Base-by-base conservation (phyloP, 257 asterid species). In the Agastache rugosa region DNA sequence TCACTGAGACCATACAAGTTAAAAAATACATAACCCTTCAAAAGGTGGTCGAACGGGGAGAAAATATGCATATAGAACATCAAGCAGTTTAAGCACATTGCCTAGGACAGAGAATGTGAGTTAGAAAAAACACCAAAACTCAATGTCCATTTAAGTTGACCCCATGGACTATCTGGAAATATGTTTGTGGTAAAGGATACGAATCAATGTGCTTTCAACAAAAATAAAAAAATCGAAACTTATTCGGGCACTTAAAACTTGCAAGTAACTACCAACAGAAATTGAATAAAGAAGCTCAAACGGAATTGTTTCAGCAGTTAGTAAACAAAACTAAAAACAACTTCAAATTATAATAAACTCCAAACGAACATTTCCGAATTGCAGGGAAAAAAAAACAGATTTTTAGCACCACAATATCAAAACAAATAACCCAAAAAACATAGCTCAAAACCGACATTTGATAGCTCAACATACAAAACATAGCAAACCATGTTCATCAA, bases 341-440 rank as follows among this genome's bases (percentile, higher is more conserved):
- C 67, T 72, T 8, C 45, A 31, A 50, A 64, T 68, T 51, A 64
- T 70, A 29, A 63, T 22, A 34, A 66, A 59, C 66, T 61, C 27
- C 61, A 66, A 73, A 29, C 59, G 27, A 23, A 14, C 51, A 35
- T 47, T 66, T 31, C 71, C 63, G 20, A 42, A 42, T 16, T 14
- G 48, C 29, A 41, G 3, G 11, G 11, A 2, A 23, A 66, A 56
- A 23, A 58, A n/a, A 53, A 10, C 47, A 39, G 64, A 29, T 64
- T 51, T 39, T 27, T 15, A 39, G 53, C 54, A 59, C 41, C 34
- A 58, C 3, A 59, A 12, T 56, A 72, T 48, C n/a, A 62, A 48
- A 62, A 39, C 62, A 14, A 50, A 47, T 16, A 53, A 11, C 31
- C 34, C 3, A 6, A 55, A 41, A 25, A 65, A 71, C 12, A 15